These are phyloP conservation scores for Apium graveolens DNA, from an alignment of 129 eudicot species.

Conservation along the genomic window DNA sequence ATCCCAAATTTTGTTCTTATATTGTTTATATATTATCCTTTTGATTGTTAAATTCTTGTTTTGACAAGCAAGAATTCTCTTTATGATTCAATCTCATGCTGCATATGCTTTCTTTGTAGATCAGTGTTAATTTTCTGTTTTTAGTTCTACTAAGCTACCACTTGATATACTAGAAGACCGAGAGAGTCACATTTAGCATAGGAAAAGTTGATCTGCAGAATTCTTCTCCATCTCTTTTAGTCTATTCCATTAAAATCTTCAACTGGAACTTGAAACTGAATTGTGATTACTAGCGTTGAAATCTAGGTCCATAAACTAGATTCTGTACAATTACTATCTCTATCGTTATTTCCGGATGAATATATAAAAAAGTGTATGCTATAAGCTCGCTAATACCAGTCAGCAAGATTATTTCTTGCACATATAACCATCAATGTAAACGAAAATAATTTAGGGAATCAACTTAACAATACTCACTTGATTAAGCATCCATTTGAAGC, in stretches of 20 bases:
- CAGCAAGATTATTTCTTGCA: neutral
- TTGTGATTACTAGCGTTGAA: neutral
- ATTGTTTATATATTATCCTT: neutral
- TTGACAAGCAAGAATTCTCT: neutral
- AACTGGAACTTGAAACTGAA: neutral
- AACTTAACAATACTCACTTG: slow-evolving; percentile 23
- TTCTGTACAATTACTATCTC: neutral
- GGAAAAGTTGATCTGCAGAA: neutral
- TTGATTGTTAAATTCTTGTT: neutral
- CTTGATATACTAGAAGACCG: neutral
- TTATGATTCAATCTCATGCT: neutral
- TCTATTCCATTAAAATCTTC: neutral
- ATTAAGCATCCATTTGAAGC: slow-evolving; percentile 68
- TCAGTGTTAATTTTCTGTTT: neutral
- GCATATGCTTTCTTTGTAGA: neutral
- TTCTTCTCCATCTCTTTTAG: neutral
- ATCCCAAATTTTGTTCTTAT: neutral
- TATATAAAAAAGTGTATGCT: neutral
- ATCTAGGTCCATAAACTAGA: neutral
- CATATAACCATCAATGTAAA: neutral
- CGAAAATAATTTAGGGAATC: neutral
- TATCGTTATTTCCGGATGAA: neutral
- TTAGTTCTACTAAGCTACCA: neutral
- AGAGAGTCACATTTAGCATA: neutral
- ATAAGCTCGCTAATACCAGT: neutral